Evolutionary conservation across 1,139 yeast species (phyloP), one percentile per base, ranked within the genome.

Genomic region (Sugiyamaella japonica): DNA sequence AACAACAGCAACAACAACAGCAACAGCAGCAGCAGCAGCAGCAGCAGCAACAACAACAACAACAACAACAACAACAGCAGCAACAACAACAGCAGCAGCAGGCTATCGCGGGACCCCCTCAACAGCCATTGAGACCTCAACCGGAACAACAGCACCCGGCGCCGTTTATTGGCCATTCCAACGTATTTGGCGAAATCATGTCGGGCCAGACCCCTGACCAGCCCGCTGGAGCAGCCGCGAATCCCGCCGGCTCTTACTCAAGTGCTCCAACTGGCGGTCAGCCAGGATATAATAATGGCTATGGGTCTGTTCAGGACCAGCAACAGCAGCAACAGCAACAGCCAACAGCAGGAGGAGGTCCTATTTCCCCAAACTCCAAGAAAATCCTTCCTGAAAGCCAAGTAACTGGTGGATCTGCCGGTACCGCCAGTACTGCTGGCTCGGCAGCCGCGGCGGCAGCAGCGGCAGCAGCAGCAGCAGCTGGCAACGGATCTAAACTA

Each of bases 181-280:
- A 66, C 46, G 69, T 66, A 32, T 70, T 69, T 59, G 69, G 69
- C 23, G 70, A 70, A 6, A 62, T 69, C 48, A 67, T 70, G 65
- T 61, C 70, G 51, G 74, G 73, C 56, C 70, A 67, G 36, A 36
- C 31, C 6, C 51, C 51, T 6, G 51, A 48, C 13, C 53, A 50
- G 20, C 31, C 31, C 9, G 6, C 31, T 28, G 70, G 68, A 34
- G 63, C 71, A 48, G 39, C 58, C 7, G 41, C 47, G 9, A 38
- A 32, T 32, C 36, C 38, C 17, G 47, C 47, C 16, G 47, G 47
- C 15, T 23, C 38, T 31, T n/a, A n/a, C n/a, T n/a, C n/a, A n/a
- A n/a, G n/a, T n/a, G n/a, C n/a, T n/a, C n/a, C n/a, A n/a, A n/a
- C n/a, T n/a, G n/a, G n/a, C n/a, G 41, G 34, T 23, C 48, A 45